Base-by-base conservation (phyloP, 306 rosid genomes). In the Gastrolobium bilobum region DNA sequence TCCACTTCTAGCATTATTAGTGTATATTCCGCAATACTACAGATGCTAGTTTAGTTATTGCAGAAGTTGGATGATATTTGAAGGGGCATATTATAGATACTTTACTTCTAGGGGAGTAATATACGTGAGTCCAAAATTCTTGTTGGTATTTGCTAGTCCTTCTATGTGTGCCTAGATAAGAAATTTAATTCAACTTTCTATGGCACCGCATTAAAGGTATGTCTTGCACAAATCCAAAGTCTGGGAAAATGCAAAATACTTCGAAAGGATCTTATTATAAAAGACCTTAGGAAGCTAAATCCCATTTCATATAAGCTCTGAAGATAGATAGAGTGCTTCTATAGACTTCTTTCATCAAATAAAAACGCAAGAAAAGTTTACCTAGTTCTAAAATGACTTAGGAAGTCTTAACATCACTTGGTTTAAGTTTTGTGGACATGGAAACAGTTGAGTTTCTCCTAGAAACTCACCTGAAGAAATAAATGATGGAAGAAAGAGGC, bases 31-130 rank as follows among this genome's bases (percentile, higher is more conserved):
- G 62, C 44, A 14, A 43, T 67, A 38, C 38, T 42, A 14, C 6
- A 13, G 15, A 7, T 72, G 53, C 7, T 57, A 30, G 31, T 63
- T 15, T 78, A 59, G 54, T 73, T 73, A 60, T 58, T 31, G 35
- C 29, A 6, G 38, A 39, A 78, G 9, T 63, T 77, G 35, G 46
- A 26, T 50, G 29, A 50, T 73, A 72, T 66, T 78, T 76, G 30
- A 20, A 11, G 38, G 39, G 52, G 20, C 30, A 20, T 68, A n/a
- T 26, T 53, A 38, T 68, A 37, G 52, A 50, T 58, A 30, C 13
- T 50, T 47, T 67, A 4, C 46, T 53, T 44, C 13, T 31, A 34
- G 20, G n/a, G 4, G 30, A 29, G 67, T 2, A 33, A 43, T 26
- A 31, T 68, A 73, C 2, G 20, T 38, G 33, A 38, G 67, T 46